phyloP scores from a whole-genome alignment of 257 asterid species.

The Solanum lycopersicoides region DNA sequence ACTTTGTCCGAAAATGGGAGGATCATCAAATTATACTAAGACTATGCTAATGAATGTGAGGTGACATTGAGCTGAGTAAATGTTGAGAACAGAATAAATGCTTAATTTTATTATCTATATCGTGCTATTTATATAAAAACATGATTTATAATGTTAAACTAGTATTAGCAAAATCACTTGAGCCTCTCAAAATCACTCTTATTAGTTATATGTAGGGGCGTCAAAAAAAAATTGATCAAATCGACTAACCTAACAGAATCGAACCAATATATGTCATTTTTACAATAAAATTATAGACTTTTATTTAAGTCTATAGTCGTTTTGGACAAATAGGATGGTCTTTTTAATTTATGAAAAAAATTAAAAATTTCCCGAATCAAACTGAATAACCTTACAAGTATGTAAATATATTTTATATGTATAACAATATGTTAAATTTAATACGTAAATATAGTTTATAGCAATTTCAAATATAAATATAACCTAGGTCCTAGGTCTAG shows the following conservation, averaged over 20 bases:
- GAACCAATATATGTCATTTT: not conserved
- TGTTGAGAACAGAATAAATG: not conserved
- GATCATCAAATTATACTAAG: not conserved
- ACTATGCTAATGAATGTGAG: not conserved
- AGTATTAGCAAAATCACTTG: not conserved
- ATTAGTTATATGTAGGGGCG: not conserved
- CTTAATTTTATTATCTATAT: too few species aligned
- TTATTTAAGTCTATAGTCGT: too few species aligned
- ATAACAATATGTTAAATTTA: too few species aligned
- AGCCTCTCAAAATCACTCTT: not conserved
- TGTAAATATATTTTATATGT: too few species aligned
- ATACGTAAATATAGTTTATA: too few species aligned
- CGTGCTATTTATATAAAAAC: not conserved
- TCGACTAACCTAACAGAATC: too few species aligned
- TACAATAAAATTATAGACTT: too few species aligned
- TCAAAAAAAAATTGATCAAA: too few species aligned
- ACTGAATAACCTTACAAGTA: not conserved
- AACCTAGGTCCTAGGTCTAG: not conserved
- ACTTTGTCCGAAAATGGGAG: not conserved
- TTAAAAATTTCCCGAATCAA: rapidly evolving
- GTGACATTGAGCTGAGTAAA: not conserved
- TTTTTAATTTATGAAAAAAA: not conserved
- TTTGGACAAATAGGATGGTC: not conserved
- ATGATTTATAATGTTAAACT: not conserved
- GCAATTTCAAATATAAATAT: not conserved